Percentiles rank a stretch among this genome's conserved stretches.
These are phyloP conservation scores for Sanghuangporus sanghuang DNA, from an alignment of 1,284 basidiomycete genomes.

Conservation along the genomic window DNA sequence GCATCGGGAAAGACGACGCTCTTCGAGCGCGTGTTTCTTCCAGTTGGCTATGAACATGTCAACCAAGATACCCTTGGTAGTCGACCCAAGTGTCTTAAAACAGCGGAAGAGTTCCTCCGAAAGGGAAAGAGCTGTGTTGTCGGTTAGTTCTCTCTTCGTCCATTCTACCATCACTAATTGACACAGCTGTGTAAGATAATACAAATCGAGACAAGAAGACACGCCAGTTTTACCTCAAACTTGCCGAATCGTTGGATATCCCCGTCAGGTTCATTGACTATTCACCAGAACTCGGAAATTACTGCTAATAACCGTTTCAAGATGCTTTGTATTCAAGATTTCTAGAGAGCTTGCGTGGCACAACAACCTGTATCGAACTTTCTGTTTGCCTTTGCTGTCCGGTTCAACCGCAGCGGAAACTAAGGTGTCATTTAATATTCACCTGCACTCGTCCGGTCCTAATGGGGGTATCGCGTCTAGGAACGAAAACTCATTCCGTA, in stretches of 20 bases:
- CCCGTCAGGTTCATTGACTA: constrained; percentile 46
- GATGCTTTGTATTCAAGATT: constrained; percentile 71
- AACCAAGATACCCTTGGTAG: constrained; percentile 83
- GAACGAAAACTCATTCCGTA: constrained; percentile 60
- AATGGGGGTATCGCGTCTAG: background rate
- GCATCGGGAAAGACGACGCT: constrained; percentile 86
- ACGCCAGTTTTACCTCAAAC: constrained; percentile 61
- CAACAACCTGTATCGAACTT: constrained; percentile 84
- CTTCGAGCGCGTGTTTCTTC: constrained; percentile 66
- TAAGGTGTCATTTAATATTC: background rate
- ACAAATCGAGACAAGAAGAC: constrained; percentile 75
- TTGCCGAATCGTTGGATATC: constrained; percentile 54
- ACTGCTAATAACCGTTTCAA: constrained; percentile 24
- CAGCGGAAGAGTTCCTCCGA: constrained; percentile 51
- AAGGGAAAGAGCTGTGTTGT: constrained; percentile 69
- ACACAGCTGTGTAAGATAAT: constrained; percentile 56
- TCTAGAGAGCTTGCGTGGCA: constrained; percentile 80
- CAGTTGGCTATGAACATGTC: constrained; percentile 69
- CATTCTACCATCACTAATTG: background rate
- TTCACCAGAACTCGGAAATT: background rate
- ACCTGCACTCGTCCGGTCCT: background rate
- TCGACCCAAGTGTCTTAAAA: constrained; percentile 69
- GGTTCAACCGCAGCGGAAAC: constrained; percentile 1
- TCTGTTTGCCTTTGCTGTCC: constrained; percentile 23
- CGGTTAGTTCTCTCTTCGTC: constrained; percentile 39